phyloP scores from a whole-genome alignment of 192 early-diverging fungal species.

The Dimargaris cristalligena region DNA sequence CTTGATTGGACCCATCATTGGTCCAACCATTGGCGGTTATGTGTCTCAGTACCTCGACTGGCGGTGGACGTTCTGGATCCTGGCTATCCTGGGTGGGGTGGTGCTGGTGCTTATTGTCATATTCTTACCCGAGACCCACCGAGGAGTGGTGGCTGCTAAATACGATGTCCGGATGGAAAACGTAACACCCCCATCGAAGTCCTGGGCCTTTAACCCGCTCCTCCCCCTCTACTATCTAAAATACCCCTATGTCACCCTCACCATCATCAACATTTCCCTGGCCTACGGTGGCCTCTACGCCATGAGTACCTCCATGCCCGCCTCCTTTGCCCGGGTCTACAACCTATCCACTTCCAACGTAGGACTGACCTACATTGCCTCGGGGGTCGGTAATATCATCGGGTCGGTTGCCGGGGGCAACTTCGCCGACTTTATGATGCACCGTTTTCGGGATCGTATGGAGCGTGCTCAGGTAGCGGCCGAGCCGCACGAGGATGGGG shows the following conservation, averaged over 20 bases:
- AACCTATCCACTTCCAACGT: conserved; percentile 11
- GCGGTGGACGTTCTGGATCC: conserved; percentile 29
- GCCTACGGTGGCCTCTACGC: conserved; percentile 19
- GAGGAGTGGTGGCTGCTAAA: conserved; percentile 12
- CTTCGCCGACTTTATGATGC: conserved; percentile 5
- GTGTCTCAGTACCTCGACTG: conserved; percentile 15
- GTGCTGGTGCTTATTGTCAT: conserved; percentile 16
- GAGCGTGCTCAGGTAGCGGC: neutral
- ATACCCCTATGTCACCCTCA: conserved; percentile 10
- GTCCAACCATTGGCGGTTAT: conserved; percentile 21
- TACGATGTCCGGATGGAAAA: conserved; percentile 15
- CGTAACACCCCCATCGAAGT: neutral
- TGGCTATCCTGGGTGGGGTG: conserved; percentile 22
- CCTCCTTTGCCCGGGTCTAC: conserved; percentile 12
- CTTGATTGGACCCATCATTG: conserved; percentile 20
- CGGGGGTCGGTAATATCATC: conserved; percentile 15
- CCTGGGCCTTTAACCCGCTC: conserved; percentile 12
- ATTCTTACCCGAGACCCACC: conserved; percentile 26
- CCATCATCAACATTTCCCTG: conserved; percentile 14
- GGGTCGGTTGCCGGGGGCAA: conserved; percentile 16
- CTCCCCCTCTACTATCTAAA: conserved; percentile 11
- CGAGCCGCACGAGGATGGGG: neutral
- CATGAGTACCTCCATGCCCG: conserved; percentile 15
- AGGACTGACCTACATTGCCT: conserved; percentile 17
- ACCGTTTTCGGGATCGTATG: neutral